Evolutionary conservation across 2,329 filamentous ascomycete genomes (phyloP).

Genomic region (Fusarium sp.): DNA sequence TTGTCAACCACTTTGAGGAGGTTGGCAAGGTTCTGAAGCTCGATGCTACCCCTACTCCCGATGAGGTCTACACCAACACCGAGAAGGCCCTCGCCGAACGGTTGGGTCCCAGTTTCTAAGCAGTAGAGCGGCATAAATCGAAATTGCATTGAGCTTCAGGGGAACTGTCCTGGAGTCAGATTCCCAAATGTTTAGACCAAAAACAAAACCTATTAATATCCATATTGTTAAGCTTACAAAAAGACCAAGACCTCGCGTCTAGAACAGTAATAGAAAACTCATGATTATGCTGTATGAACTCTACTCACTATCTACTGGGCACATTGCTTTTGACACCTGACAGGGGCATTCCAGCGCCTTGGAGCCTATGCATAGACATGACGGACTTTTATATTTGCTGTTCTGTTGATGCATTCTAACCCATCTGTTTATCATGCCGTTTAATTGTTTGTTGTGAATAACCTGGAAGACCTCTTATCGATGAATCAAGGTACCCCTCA

Average conservation of each 20-base stretch:
- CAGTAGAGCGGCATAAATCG: conserved; percentile 4
- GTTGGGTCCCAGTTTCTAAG: conserved; percentile 55
- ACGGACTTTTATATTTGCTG: neutral
- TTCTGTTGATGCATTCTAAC: neutral
- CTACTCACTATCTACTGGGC: neutral
- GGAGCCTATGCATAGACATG: neutral
- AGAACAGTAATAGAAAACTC: conserved; percentile 18
- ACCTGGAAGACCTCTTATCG: neutral
- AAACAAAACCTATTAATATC: conserved; percentile 21
- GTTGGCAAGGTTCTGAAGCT: conserved; percentile 85
- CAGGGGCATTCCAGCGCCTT: neutral
- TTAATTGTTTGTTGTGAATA: neutral
- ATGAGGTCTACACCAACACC: conserved; percentile 68
- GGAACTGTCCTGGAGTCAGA: conserved; percentile 23
- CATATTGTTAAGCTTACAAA: conserved; percentile 27
- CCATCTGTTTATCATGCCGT: neutral
- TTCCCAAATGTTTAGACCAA: conserved; percentile 20
- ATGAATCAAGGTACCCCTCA: neutral
- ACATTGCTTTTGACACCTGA: neutral
- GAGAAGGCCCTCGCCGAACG: conserved; percentile 60
- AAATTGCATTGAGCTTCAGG: conserved; percentile 25
- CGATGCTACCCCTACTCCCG: conserved; percentile 74
- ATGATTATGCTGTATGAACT: neutral
- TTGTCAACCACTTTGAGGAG: conserved; percentile 84
- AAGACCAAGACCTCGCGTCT: neutral